Evolutionary conservation across 169 alveolate genomes (phyloP), one percentile per base, ranked within the genome.

Genomic region (Plasmodium chabaudi): DNA sequence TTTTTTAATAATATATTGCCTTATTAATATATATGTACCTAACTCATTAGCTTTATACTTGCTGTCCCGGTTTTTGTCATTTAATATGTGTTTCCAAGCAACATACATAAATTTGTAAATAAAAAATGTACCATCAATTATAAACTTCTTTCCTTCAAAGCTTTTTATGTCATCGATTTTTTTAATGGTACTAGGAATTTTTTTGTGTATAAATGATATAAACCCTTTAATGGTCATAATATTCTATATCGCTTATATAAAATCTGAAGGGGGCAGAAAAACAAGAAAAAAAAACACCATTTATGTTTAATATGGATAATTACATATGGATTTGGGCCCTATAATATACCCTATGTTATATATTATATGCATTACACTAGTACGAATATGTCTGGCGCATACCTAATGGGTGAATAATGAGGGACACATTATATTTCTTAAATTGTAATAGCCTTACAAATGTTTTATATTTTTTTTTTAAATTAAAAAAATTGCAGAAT

Each of bases 161-260:
- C 86, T 82, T 55, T 68, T 82, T 82, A 82, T 82, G 51, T 82
- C 90, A 65, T 82, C 90, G 13, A 82, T 82, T 47, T 19, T 82
- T 69, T 82, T 65, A 13, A 82, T 82, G 25, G 90, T 82, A 46
- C 46, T 82, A 27, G 90, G 90, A 49, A 82, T 82, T 82, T 82
- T 82, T 84, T 69, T 82, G 44, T 68, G 67, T 71, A 82, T 61
- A 82, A 82, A 82, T 82, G 51, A 70, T 25, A 68, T 63, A 3
- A 82, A 69, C 27, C 90, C 90, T 68, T 82, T 82, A 57, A 82
- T 82, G 90, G 90, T 82, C 90, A 82, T 82, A 82, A 65, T 82
- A 82, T 46, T 67, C 57, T 25, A 15, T 55, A 42, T 19, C 39
- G 23, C 12, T 27, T 55, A 57, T 44, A 21, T 51, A 23, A 44